Conservation (phyloP, 1,139 yeast genomes). For the Sugiyamaella paludigena region DNA sequence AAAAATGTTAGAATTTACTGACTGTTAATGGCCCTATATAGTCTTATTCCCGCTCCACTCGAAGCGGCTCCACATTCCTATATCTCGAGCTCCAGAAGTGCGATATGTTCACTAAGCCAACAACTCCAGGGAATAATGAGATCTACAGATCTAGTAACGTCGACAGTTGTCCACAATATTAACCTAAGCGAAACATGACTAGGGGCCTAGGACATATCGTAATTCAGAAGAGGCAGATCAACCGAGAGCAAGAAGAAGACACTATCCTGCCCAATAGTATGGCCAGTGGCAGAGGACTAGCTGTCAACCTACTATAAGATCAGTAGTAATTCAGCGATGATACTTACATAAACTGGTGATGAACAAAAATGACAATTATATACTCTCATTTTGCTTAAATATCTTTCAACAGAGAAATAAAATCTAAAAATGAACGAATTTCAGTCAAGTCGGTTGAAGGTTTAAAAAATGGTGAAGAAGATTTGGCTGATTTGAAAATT, state of each 20-base stretch:
- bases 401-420: too few relatives aligned
- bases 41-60: neutral
- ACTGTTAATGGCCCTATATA: neutral
- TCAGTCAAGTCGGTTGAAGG: conserved; percentile 1
- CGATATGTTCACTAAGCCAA: too few relatives aligned
- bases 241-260: neutral
- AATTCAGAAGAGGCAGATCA: too few relatives aligned
- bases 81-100: too few relatives aligned
- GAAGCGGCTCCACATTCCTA: neutral
- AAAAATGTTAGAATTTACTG: conserved; percentile 4
- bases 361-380: conserved; percentile 96
- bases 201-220: too few relatives aligned
- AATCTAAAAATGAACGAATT: too few relatives aligned
- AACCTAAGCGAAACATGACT: too few relatives aligned
- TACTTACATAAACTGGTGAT: conserved; percentile 53
- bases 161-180: too few relatives aligned
- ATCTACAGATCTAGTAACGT: too few relatives aligned
- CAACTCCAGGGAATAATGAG: too few relatives aligned
- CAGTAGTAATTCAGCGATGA: neutral
- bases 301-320: too few relatives aligned
- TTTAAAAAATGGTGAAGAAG: neutral
- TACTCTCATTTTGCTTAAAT: conserved; percentile 64
- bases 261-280: neutral
- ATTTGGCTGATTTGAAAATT: neutral
- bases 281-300: too few relatives aligned